A percentile compares a stretch with the other conserved stretches of the same genome.
phyloP scores from a whole-genome alignment of 108 stramenopile species.

The Bacterosira constricta region DNA sequence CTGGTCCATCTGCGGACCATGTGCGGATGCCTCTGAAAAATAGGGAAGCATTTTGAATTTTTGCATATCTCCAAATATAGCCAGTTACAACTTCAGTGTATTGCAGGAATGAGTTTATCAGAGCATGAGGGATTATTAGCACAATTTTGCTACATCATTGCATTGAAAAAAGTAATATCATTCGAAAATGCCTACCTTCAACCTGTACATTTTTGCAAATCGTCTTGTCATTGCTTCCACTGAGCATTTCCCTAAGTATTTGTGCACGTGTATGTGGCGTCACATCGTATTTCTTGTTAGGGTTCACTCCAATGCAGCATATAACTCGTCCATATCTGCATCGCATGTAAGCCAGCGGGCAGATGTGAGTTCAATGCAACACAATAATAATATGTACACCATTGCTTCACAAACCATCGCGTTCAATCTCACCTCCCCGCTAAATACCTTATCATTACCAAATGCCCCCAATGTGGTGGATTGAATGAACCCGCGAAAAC shows the following conservation, averaged over 20 bases:
- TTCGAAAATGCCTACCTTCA: slow-evolving; percentile 44
- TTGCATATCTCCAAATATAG: slow-evolving; percentile 87
- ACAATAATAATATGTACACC: no score
- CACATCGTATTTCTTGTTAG: slow-evolving; percentile 77
- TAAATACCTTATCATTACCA: slow-evolving; percentile 80
- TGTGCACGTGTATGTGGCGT: slow-evolving; percentile 67
- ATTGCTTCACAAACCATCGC: no score
- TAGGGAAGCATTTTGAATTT: slow-evolving; percentile 49
- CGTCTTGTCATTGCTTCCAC: not conserved
- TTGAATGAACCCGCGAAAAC: slow-evolving; percentile 85
- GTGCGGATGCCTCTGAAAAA: slow-evolving; percentile 87
- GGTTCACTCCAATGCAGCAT: slow-evolving; percentile 81
- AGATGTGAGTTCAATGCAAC: not conserved
- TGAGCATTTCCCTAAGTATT: slow-evolving; percentile 55
- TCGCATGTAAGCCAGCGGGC: not conserved
- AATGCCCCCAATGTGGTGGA: slow-evolving; percentile 86
- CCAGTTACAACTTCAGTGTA: slow-evolving; percentile 62
- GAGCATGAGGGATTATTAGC: not conserved
- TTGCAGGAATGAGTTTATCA: not conserved
- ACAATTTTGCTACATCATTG: not conserved
- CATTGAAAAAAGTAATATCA: not conserved
- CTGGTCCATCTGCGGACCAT: slow-evolving; percentile 81
- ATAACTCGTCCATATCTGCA: slow-evolving; percentile 69
- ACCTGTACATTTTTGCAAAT: slow-evolving; percentile 59
- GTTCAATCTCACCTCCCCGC: slow-evolving; percentile 47